Conservation (phyloP, 306 rosid species). For the Ammopiptanthus mongolicus region DNA sequence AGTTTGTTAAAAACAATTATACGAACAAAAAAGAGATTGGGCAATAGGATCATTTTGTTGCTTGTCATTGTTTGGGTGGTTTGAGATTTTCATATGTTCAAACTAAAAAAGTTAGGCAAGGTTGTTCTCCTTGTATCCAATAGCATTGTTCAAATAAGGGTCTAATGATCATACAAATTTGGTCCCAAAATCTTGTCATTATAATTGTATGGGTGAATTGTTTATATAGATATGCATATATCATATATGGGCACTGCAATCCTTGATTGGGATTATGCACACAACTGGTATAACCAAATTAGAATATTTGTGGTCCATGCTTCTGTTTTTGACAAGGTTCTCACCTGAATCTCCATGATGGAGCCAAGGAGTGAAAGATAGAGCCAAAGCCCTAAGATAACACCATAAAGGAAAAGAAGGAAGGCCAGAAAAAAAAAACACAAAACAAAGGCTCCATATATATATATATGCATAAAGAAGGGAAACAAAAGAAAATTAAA, state of each 20-base stretch:
- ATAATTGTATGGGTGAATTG: neutral
- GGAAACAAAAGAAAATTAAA: constrained; percentile 7
- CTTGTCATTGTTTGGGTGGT: constrained; percentile 22
- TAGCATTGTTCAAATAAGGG: constrained; percentile 21
- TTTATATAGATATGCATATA: constrained; percentile 10
- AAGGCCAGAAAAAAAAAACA: neutral
- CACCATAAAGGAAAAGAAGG: constrained; percentile 22
- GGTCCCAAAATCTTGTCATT: constrained; percentile 32
- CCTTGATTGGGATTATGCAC: constrained; percentile 34
- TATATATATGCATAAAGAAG: constrained; percentile 14
- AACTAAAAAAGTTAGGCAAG: constrained; percentile 3
- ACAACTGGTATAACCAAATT: constrained; percentile 21
- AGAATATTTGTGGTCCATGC: constrained; percentile 48
- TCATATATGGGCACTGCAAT: constrained; percentile 7
- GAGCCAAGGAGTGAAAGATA: constrained; percentile 29
- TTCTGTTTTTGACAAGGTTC: constrained; percentile 22
- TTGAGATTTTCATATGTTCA: constrained; percentile 12
- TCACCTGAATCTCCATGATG: constrained; percentile 48
- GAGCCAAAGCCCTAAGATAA: constrained; percentile 18
- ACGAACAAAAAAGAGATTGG: constrained; percentile 16
- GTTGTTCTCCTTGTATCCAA: constrained; percentile 7
- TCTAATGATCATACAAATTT: constrained; percentile 27
- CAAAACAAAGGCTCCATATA: constrained; percentile 4
- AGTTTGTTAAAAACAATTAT: constrained; percentile 26
- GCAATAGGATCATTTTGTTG: neutral